Evolutionary conservation across 768 basidiomycete genomes (phyloP), one percentile per base, ranked within the genome.

Genomic region (Tylopilus plumbeoviolaceoides): DNA sequence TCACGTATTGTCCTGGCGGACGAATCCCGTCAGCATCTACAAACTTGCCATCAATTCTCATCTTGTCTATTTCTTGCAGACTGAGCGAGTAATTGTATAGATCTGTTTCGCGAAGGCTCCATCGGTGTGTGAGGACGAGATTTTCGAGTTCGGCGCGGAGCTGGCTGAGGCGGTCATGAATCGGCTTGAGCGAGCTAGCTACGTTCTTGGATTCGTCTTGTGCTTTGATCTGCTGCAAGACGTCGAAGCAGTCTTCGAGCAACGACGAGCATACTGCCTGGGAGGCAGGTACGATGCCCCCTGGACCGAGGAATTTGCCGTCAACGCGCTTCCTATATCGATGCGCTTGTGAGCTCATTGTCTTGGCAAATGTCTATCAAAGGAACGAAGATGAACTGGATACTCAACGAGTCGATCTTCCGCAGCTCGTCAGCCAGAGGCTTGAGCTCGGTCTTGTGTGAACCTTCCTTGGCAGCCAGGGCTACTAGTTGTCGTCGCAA

Each of bases 1-100:
- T 60, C 59, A 95, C 97, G 68, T 91, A 97, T 87, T 99, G 97
- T 10, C 97, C 95, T 50, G 87, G 76, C 3, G 95, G 93, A 47
- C 87, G 79, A 65, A 92, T 88, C 3, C 95, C 97, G 38, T 98
- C 94, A 0, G 87, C 78, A 64, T 98, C 95, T 7, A 95, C 86
- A 65, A 98, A 99, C 72, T 97, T 95, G 51, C 97, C 97, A 57
- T 98, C 93, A 7, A 98, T 83, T 21, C 97, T 76, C 93, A 98
- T 93, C 71, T 89, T 87, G 71, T 99, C 97, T 38, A 99, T 95
- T 70, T 98, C 95, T 63, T 94, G 87, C 56, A 99, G 73, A 67
- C 91, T 91, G 48, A 93, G 76, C 20, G 91, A 91, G 70, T 95
- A 98, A 70, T 92, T 98, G 79, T 83, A 93, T 20, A 95, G 73